A percentile compares a stretch with the other conserved stretches of the same genome.
Conservation (phyloP, 179 eudicot genomes). For the Beta lomatogona region DNA sequence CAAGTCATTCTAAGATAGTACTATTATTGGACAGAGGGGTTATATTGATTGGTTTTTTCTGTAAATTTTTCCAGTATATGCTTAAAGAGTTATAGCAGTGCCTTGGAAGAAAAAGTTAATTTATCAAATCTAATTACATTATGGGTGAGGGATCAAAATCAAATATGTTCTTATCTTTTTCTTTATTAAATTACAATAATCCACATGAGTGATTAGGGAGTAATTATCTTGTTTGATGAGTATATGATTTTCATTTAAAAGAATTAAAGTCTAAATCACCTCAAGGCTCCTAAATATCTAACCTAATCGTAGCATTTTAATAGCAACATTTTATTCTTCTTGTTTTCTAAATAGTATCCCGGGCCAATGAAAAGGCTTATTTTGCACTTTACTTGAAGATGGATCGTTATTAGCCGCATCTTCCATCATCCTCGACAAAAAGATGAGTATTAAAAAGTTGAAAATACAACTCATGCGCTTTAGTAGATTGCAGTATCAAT, state of each 20-base stretch:
- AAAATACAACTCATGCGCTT: slow-evolving; percentile 34
- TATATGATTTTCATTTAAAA: background rate
- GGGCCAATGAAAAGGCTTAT: slow-evolving; percentile 28
- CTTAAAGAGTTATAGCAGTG: no score
- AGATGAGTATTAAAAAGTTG: slow-evolving; percentile 28
- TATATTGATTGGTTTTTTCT: no score
- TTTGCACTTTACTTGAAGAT: slow-evolving; percentile 19
- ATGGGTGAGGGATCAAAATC: slow-evolving; percentile 4
- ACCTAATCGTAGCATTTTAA: slow-evolving; percentile 1
- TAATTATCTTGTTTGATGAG: background rate
- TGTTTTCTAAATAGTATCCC: background rate
- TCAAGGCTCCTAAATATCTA: background rate
- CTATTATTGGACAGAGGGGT: no score
- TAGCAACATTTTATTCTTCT: slow-evolving; percentile 28
- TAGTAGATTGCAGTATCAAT: background rate
- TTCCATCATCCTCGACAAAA: slow-evolving; percentile 13
- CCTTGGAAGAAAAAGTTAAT: background rate
- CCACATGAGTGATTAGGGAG: background rate
- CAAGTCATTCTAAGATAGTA: no score
- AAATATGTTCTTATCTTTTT: background rate
- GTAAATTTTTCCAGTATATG: no score
- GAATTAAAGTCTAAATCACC: background rate
- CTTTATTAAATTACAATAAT: background rate
- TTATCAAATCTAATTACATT: background rate
- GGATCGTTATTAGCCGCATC: slow-evolving; percentile 23